Evolutionary conservation across 805 yeast species (phyloP).

Genomic region (Dipodascopsis tothii): DNA sequence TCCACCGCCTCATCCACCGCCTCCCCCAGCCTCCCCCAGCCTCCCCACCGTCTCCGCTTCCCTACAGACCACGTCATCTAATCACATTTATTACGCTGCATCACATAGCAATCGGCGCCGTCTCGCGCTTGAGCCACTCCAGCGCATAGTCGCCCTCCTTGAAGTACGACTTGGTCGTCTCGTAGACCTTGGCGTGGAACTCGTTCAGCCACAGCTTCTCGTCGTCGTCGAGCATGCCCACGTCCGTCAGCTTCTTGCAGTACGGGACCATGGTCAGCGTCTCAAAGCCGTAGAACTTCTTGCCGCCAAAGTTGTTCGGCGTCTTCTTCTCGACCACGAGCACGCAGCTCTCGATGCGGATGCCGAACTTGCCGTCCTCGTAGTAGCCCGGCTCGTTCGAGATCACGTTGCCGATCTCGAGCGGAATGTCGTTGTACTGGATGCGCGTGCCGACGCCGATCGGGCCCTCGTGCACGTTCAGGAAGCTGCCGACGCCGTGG

Average conservation of each 20-base stretch:
- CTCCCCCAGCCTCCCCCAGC: too few species aligned
- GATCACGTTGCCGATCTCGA: constrained; percentile 60
- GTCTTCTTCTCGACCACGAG: constrained; percentile 42
- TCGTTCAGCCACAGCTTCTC: constrained; percentile 64
- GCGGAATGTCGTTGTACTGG: constrained; percentile 43
- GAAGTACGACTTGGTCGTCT: constrained; percentile 43
- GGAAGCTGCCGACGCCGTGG: constrained; percentile 90
- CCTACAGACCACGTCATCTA: too few species aligned
- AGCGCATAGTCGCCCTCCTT: constrained; percentile 54
- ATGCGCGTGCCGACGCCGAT: constrained; percentile 60
- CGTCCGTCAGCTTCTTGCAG: constrained; percentile 67
- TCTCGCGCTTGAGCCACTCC: constrained; percentile 67
- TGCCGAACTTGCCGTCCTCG: constrained; percentile 81
- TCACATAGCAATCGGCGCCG: constrained; percentile 26
- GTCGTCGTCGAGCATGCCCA: constrained; percentile 43
- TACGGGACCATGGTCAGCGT: constrained; percentile 77
- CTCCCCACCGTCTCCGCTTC: too few species aligned
- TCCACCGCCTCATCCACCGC: too few species aligned
- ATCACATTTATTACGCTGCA: too few species aligned
- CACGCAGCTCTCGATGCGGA: constrained; percentile 81
- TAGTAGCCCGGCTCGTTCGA: constrained; percentile 95
- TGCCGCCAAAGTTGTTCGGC: constrained; percentile 45
- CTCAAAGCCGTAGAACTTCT: constrained; percentile 60
- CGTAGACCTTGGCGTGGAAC: constrained; percentile 56
- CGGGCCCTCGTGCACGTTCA: constrained; percentile 93